These are phyloP conservation scores for Herpetospermum pedunculosum DNA, from an alignment of 306 rosid genomes.

Conservation along the genomic window DNA sequence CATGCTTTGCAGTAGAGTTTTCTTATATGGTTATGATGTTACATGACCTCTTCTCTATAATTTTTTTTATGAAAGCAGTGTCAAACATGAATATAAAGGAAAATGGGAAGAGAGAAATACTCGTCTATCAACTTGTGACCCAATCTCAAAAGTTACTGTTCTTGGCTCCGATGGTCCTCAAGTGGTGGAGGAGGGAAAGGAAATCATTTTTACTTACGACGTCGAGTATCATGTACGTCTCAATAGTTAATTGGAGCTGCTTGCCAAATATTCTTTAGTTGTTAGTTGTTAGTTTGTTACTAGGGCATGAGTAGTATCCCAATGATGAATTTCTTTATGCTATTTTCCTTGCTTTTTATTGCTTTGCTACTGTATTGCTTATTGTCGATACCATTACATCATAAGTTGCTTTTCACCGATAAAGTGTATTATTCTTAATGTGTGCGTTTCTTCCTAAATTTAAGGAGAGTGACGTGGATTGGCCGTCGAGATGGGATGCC, in stretches of 20 bases:
- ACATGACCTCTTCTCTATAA: background rate
- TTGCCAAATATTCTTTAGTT: background rate
- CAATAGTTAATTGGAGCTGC: background rate
- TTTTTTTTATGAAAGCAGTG: slow-evolving; percentile 17
- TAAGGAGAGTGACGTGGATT: slow-evolving; percentile 54
- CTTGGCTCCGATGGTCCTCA: slow-evolving; percentile 48
- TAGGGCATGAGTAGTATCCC: background rate
- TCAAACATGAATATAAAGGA: slow-evolving; percentile 50
- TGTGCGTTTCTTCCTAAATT: background rate
- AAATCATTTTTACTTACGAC: slow-evolving; percentile 54
- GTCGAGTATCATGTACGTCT: slow-evolving; percentile 44
- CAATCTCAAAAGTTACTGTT: slow-evolving; percentile 38
- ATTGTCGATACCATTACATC: background rate
- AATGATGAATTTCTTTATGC: background rate
- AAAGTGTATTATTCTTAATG: background rate
- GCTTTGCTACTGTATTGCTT: background rate
- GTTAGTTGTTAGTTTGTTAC: background rate
- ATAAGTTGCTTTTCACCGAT: background rate
- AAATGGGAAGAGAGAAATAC: slow-evolving; percentile 37
- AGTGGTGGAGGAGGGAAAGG: slow-evolving; percentile 52
- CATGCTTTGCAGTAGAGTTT: background rate
- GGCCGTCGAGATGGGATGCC: slow-evolving; percentile 79
- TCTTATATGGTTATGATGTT: background rate
- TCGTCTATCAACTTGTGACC: slow-evolving; percentile 54
- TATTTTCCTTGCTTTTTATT: background rate